Conservation (phyloP, 371 early-diverging fungal species). For the Entomophthora muscae region DNA sequence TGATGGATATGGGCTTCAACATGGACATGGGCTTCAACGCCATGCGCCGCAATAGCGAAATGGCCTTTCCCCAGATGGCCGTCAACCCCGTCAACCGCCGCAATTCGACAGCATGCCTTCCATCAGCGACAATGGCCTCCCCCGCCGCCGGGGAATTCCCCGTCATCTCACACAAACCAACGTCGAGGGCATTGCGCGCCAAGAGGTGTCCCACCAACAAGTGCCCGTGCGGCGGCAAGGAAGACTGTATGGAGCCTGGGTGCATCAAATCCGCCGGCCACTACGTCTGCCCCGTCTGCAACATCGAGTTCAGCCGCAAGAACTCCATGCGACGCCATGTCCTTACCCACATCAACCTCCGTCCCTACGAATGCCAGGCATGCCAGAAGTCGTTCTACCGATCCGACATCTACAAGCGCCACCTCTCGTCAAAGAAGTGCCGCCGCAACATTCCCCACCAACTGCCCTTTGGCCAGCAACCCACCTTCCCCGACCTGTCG, state of each 20-base stretch:
- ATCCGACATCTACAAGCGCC: conserved; percentile 9
- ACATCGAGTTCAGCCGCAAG: conserved; percentile 6
- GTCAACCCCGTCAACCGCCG: not conserved
- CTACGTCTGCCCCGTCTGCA: conserved; percentile 8
- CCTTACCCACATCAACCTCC: conserved; percentile 8
- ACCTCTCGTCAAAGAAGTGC: conserved; percentile 5
- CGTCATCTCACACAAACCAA: not conserved
- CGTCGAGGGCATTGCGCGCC: conserved; percentile 1
- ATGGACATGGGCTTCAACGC: not conserved
- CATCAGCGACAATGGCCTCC: not conserved
- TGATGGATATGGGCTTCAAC: too few relatives aligned
- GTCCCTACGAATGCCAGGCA: conserved; percentile 6
- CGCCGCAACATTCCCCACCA: not conserved
- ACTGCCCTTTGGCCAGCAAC: not conserved
- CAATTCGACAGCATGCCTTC: not conserved
- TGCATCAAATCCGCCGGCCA: conserved; percentile 4
- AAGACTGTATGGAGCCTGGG: conserved; percentile 1
- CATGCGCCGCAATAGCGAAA: not conserved
- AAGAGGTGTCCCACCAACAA: conserved; percentile 7
- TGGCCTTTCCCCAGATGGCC: not conserved
- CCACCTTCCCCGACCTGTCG: not conserved
- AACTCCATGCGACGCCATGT: conserved; percentile 10
- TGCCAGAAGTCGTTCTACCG: conserved; percentile 8
- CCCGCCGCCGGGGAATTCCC: not conserved
- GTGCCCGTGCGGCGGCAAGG: conserved; percentile 6